Evolutionary conservation across 1,284 basidiomycete genomes (phyloP), one percentile per base, ranked within the genome.

Genomic region (Rhodotorula sp.): DNA sequence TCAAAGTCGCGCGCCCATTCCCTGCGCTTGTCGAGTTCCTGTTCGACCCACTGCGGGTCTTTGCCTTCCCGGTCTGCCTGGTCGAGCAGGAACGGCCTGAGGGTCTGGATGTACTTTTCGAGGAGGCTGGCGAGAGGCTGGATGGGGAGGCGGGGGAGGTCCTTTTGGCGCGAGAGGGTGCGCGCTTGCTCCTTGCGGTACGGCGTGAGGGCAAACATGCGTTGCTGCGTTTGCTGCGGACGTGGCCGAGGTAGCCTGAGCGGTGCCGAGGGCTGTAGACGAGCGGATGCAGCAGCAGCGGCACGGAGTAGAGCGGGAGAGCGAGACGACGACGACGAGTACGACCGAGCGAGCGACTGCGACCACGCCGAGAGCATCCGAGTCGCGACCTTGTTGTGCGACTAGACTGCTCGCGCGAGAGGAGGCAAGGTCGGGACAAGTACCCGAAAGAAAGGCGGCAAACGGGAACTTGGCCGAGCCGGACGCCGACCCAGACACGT

Each of bases 21-120:
- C 64, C 82, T 82, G 44, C 91, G 86, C 73, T 87, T 83, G 58
- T 85, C 83, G 64, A 89, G 83, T 68, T 89, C 87, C 17, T 84
- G 80, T 26, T 84, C 78, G 72, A 87, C 88, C 4, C 85, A 81
- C 3, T 83, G 78, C 1, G 86, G 85, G 14, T 86, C 87, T 53
- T 84, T 84, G 4, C 67, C 71, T n/a, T 60, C 62, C 17, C 59
- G 37, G 12, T 62, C 54, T 72, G 90, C 91, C 75, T 89, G 88
- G 77, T 93, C 88, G 66, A 87, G 85, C 24, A 95, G 81, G 66
- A 97, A 83, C 0, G 95, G 95, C 69, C 88, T 85, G 4, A 98
- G 81, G 29, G 90, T 91, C 69, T 86, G 85, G 42, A 96, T 81
- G 79, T 97, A 98, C 63, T 86, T 86, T 73, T 90, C 85, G 46